These are phyloP conservation scores for Geotrichum siamense DNA, from an alignment of 1,139 yeast genomes.

Conservation along the genomic window DNA sequence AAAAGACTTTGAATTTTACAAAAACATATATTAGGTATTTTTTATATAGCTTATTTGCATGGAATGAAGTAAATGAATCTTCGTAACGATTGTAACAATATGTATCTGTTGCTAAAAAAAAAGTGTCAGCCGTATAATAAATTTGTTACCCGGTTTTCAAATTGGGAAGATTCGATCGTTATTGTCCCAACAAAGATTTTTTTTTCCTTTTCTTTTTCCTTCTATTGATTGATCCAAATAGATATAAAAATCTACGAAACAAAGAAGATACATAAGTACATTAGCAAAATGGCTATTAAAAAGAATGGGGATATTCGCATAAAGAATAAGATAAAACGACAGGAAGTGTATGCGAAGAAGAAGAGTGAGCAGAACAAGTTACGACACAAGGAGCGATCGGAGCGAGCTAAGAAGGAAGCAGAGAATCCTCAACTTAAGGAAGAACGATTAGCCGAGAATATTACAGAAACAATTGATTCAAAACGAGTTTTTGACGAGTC, in stretches of 20 bases:
- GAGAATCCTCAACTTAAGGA: slow-evolving; percentile 74
- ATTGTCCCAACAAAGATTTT: slow-evolving; percentile 1
- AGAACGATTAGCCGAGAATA: slow-evolving; percentile 69
- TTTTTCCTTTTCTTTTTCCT: background rate
- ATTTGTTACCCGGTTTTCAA: background rate
- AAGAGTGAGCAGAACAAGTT: slow-evolving; percentile 70
- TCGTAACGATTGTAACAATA: too few species aligned
- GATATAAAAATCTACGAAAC: background rate
- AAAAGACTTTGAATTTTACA: too few species aligned
- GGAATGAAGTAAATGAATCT: too few species aligned
- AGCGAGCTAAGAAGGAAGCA: slow-evolving; percentile 76
- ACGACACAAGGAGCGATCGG: slow-evolving; percentile 66
- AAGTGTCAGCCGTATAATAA: background rate
- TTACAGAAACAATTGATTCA: slow-evolving; percentile 82
- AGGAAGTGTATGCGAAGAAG: slow-evolving; percentile 64
- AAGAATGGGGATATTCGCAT: slow-evolving; percentile 15
- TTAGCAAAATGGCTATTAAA: slow-evolving; percentile 14
- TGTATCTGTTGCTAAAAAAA: too few species aligned
- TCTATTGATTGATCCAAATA: too few species aligned
- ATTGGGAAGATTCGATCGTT: too few species aligned
- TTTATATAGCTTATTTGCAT: too few species aligned
- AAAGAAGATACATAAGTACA: background rate
- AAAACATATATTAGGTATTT: too few species aligned
- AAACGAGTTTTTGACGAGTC: slow-evolving; percentile 91
- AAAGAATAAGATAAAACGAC: slow-evolving; percentile 66